Percentiles rank a stretch among this genome's conserved stretches.
Evolutionary conservation across 768 basidiomycete genomes (phyloP).

Genomic region (Phanerodontia chrysosporium): DNA sequence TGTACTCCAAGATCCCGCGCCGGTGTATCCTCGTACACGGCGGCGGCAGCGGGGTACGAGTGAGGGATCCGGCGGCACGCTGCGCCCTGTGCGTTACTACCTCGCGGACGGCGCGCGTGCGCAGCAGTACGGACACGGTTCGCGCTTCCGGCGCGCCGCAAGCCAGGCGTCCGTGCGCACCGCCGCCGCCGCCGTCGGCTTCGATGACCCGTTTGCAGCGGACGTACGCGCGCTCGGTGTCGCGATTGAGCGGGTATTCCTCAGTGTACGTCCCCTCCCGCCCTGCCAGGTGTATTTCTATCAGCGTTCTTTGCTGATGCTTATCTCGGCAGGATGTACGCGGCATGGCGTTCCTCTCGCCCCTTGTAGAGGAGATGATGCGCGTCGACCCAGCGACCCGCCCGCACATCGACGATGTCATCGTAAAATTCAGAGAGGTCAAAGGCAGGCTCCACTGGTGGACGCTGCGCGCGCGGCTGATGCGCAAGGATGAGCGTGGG

Average conservation of each 20-base stretch:
- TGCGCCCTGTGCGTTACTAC: conserved; percentile 23
- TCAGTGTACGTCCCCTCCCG: not conserved
- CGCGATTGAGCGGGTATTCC: not conserved
- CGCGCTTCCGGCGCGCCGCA: not conserved
- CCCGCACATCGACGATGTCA: conserved; percentile 21
- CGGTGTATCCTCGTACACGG: conserved; percentile 14
- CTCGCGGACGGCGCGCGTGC: conserved; percentile 23
- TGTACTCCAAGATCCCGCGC: conserved; percentile 18
- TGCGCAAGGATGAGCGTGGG: conserved; percentile 1
- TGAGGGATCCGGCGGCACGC: conserved; percentile 16
- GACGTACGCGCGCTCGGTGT: conserved; percentile 20
- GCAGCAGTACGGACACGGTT: conserved; percentile 17
- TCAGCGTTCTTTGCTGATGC: too few relatives aligned
- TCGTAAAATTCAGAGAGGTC: conserved; percentile 11
- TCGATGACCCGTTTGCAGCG: conserved; percentile 21
- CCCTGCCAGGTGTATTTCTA: too few relatives aligned
- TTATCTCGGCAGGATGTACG: conserved; percentile 19
- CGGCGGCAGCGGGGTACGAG: conserved; percentile 17
- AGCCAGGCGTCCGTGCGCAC: conserved; percentile 15
- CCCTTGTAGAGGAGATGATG: conserved; percentile 24
- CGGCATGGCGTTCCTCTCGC: conserved; percentile 22
- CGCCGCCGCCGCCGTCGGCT: conserved; percentile 8
- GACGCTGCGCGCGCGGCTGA: conserved; percentile 12
- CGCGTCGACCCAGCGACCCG: conserved; percentile 21
- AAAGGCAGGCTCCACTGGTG: not conserved